Percentiles rank a stretch among this genome's conserved stretches.
phyloP scores from a whole-genome alignment of 2,329 filamentous ascomycete genomes.

The Exophiala oligosperma region DNA sequence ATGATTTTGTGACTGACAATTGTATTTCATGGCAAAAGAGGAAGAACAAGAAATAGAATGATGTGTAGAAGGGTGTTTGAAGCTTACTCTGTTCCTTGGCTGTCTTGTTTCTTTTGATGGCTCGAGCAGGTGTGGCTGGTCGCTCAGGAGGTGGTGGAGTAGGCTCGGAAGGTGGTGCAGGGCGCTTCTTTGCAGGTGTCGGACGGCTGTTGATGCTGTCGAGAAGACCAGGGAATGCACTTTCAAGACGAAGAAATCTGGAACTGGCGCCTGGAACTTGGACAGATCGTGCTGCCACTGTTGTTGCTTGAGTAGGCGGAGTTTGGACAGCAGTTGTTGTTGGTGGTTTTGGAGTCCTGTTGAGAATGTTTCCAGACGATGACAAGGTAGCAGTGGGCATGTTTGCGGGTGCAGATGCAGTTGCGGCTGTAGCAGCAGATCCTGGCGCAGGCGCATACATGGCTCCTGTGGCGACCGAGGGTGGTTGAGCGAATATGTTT shows the following conservation, averaged over 20 bases:
- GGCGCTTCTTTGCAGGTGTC: neutral
- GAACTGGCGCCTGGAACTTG: neutral
- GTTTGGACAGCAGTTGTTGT: neutral
- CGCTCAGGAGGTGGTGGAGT: neutral
- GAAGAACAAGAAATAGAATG: neutral
- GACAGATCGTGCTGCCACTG: neutral
- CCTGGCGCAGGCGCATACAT: no score
- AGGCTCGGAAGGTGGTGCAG: neutral
- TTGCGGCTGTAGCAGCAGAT: no score
- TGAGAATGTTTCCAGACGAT: no score
- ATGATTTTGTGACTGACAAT: no score
- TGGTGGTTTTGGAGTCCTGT: neutral
- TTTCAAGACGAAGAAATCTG: conserved; percentile 9
- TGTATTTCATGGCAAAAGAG: no score
- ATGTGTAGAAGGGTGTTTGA: no score
- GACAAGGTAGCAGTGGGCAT: no score
- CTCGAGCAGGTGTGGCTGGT: neutral
- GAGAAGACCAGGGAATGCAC: conserved; percentile 15
- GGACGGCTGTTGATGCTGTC: conserved; percentile 3
- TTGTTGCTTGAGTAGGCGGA: neutral
- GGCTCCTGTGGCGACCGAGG: no score
- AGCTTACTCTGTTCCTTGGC: conserved; percentile 22
- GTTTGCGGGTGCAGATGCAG: no score
- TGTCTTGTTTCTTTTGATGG: conserved; percentile 10
- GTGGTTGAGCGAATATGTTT: neutral